Evolutionary conservation across 2,329 filamentous ascomycete species (phyloP).

Genomic region (Pseudocercospora eumusae): DNA sequence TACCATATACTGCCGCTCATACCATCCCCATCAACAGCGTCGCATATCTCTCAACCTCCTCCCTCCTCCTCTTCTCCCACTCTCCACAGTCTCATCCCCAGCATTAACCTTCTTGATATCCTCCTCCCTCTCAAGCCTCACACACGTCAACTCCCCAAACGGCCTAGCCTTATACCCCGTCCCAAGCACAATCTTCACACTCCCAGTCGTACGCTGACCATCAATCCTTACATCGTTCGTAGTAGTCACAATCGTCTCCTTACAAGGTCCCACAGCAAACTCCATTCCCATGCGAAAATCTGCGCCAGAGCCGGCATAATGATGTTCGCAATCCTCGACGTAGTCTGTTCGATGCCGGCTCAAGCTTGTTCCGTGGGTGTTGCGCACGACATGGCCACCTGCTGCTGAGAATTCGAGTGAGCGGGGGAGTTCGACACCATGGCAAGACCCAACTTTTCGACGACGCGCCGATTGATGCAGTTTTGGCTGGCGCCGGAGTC

Average conservation of each 20-base stretch:
- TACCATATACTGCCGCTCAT: neutral
- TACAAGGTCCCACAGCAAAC: neutral
- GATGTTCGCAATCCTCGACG: neutral
- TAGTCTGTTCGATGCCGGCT: neutral
- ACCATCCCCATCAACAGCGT: neutral
- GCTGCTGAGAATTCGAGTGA: neutral
- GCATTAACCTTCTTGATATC: neutral
- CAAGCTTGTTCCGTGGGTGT: neutral
- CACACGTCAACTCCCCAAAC: neutral
- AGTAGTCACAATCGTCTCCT: neutral
- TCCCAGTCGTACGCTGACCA: neutral
- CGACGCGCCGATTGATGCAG: neutral
- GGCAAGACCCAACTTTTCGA: neutral
- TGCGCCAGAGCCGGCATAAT: neutral
- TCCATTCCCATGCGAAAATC: neutral
- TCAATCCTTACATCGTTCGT: neutral
- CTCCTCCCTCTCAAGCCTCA: neutral
- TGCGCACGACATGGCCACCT: neutral
- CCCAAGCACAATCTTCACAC: neutral
- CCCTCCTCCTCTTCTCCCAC: neutral
- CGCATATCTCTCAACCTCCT: neutral
- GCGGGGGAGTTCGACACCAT: neutral
- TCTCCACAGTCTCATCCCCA: neutral
- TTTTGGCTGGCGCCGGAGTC: neutral
- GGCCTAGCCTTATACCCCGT: neutral